Base-by-base conservation (phyloP, 306 rosid genomes). In the Vachellia collinsii region DNA sequence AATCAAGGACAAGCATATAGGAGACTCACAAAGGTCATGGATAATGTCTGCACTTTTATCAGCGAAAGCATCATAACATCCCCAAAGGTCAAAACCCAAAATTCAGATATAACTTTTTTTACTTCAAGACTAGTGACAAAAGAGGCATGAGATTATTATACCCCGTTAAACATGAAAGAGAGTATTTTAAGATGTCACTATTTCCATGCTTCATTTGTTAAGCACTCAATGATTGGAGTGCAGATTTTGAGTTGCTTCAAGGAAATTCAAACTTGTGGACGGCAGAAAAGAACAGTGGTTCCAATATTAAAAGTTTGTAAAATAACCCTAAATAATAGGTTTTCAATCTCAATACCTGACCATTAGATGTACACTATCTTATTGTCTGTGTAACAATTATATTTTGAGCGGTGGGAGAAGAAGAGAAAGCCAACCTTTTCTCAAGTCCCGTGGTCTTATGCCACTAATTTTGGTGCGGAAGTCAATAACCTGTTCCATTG, bases 401-500 rank as follows among this genome's bases (percentile, higher is more conserved):
- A 74, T 39, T 47, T 51, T 67, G 63, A 78, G 77, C 2, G 17
- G 42, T 61, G 53, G 13, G 51, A 10, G 47, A 72, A 72, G 37
- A 72, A 86, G 79, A 73, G 66, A 23, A 79, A 74, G 20, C 25
- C 62, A 78, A 94, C 99, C 99, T 93, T 90, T 94, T 84, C 71
- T 89, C 79, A 93, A 81, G 87, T 95, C 91, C 17, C 85, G 88
- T 51, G 98, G 95, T 77, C 98, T 87, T 82, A 95, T 91, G 87
- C 99, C 98, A 81, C 99, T 95, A 76, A 95, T 88, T 70, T 87
- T 84, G 25, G 98, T 93, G 41, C 98, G 97, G 67, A 90, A 93
- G 86, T 95, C 99, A 85, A 91, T 90, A 74, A 95, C 90, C 6
- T 85, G 89, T 76, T 95, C 99, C 39, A 91, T 38, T 17, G 98